Percentiles rank a stretch among this genome's conserved stretches.
Conservation (phyloP, 495 filamentous ascomycete genomes). For the Xylaria cubensis region DNA sequence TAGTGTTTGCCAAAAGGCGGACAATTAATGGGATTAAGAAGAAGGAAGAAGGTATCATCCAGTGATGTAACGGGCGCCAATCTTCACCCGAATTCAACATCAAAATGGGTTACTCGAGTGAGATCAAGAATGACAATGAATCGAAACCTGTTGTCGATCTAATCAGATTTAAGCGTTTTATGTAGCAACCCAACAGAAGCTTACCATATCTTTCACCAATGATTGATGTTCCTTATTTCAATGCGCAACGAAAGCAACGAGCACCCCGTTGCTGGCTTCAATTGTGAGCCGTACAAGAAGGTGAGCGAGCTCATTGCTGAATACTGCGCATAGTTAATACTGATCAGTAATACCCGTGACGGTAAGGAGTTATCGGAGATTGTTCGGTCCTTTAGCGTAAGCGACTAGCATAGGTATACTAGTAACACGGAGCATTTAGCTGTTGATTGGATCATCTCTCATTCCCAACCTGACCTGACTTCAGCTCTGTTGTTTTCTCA, state of each 20-base stretch:
- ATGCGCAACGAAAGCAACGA: neutral
- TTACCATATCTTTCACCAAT: neutral
- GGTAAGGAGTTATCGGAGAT: constrained; percentile 22
- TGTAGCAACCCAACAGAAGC: neutral
- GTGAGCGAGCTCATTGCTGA: neutral
- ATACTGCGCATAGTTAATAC: neutral
- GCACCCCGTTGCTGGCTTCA: neutral
- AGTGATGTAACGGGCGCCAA: neutral
- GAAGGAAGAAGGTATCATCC: neutral
- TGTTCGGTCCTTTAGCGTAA: neutral
- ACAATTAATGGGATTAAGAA: neutral
- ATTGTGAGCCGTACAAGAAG: neutral
- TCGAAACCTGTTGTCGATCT: neutral
- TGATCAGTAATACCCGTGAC: no score
- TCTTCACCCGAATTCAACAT: no score
- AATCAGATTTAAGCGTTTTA: neutral
- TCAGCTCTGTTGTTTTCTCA: neutral
- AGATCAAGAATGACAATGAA: neutral
- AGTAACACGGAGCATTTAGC: neutral
- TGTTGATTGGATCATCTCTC: neutral
- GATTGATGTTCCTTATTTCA: neutral
- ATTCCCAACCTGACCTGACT: neutral
- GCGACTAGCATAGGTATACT: neutral
- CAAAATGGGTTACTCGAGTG: neutral
- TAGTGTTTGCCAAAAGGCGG: neutral